Conservation (phyloP, 495 filamentous ascomycete genomes). For the Rostrohypoxylon terebratum region DNA sequence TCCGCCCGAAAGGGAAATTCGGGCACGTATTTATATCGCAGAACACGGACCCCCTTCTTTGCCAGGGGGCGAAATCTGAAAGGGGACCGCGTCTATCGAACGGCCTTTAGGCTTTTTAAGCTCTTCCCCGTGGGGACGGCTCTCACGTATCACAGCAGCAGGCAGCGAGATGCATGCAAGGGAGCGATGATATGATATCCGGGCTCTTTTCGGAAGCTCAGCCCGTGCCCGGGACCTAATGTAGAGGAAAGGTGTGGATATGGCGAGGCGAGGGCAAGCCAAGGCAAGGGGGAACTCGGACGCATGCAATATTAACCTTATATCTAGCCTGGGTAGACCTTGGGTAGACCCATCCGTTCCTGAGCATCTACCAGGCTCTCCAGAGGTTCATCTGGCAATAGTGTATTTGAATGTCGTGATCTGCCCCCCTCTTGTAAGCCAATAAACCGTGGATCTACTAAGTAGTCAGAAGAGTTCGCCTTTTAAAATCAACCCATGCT, state of each 20-base stretch:
- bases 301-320: constrained; percentile 17
- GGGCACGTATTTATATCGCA: constrained; percentile 13
- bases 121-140: constrained; percentile 31
- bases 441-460: background rate
- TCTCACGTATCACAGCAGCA: constrained; percentile 14
- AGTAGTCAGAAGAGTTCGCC: background rate
- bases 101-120: constrained; percentile 30
- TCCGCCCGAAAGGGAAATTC: constrained; percentile 11
- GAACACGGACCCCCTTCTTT: background rate
- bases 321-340: background rate
- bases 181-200: constrained; percentile 11
- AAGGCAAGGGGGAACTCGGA: background rate
- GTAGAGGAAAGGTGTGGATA: background rate
- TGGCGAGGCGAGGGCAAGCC: background rate
- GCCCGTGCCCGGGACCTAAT: background rate
- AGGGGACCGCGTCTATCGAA: constrained; percentile 7
- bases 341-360: background rate
- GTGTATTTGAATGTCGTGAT: background rate
- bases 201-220: constrained; percentile 12
- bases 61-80: background rate
- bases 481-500: background rate
- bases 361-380: background rate
- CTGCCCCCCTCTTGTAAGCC: background rate
- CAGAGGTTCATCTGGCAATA: constrained; percentile 5
- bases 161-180: background rate